These are phyloP conservation scores for Fraxinus angustifolia DNA, from an alignment of 305 asterid genomes.

Conservation along the genomic window DNA sequence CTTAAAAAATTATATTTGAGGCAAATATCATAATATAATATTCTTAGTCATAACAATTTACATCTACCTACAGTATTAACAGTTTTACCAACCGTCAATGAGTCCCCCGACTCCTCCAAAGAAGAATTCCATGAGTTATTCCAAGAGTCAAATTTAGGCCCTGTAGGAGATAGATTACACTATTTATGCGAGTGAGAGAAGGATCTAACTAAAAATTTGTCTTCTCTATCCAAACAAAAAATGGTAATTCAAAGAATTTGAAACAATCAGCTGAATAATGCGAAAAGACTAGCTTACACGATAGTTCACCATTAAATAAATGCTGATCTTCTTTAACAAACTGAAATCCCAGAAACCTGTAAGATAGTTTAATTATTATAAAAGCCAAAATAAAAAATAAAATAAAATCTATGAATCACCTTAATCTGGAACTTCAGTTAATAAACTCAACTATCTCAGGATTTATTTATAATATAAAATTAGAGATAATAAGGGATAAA, in stretches of 20 bases:
- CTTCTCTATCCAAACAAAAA: not conserved
- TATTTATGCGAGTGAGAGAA: slow-evolving; percentile 11
- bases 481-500: slow-evolving; percentile 11
- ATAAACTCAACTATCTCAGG: not conserved
- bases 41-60: not conserved
- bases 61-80: slow-evolving; percentile 7
- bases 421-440: not conserved
- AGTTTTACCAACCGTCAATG: slow-evolving; percentile 50
- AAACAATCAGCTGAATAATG: not conserved
- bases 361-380: slow-evolving; percentile 27
- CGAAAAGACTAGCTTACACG: slow-evolving; percentile 45
- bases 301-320: slow-evolving; percentile 38
- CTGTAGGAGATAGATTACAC: slow-evolving; percentile 38
- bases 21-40: slow-evolving; percentile 5
- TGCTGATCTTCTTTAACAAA: slow-evolving; percentile 60
- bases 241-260: not conserved
- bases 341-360: slow-evolving; percentile 90
- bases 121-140: slow-evolving; percentile 50
- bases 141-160: slow-evolving; percentile 43
- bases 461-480: slow-evolving; percentile 13
- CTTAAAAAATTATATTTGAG: not conserved
- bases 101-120: slow-evolving; percentile 62
- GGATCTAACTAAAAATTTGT: not conserved
- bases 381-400: not conserved
- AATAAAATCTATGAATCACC: not conserved